Percentiles rank a stretch among this genome's conserved stretches.
Evolutionary conservation across 1,284 basidiomycete genomes (phyloP).

Genomic region (Meripilus lineatus): DNA sequence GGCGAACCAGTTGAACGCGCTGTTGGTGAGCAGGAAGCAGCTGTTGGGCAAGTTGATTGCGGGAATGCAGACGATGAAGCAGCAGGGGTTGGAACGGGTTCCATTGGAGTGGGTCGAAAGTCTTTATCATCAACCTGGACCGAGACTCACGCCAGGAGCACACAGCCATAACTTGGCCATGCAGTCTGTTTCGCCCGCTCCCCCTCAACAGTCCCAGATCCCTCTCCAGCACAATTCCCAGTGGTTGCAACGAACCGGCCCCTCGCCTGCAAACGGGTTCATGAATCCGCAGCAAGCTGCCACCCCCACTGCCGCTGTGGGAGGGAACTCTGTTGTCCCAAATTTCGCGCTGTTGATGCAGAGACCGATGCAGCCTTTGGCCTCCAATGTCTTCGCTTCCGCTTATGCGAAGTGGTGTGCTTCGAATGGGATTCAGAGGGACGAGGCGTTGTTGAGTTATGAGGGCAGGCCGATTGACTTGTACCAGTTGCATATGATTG

Average conservation of each 20-base stretch:
- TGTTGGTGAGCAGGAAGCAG: background rate
- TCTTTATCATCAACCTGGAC: no score
- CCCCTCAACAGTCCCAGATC: no score
- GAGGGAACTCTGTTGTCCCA: conserved; percentile 17
- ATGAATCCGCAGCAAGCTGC: conserved; percentile 1
- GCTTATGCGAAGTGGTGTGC: background rate
- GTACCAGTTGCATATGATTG: conserved; percentile 48
- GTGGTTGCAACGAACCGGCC: no score
- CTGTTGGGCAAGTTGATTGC: background rate
- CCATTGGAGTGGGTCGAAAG: no score
- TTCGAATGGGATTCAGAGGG: conserved; percentile 28
- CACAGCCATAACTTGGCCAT: no score
- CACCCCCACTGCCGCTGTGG: conserved; percentile 6
- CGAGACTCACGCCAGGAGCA: no score
- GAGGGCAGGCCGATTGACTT: conserved; percentile 54
- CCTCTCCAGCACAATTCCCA: no score
- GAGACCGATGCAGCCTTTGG: conserved; percentile 16
- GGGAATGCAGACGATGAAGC: background rate
- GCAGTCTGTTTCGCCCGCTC: no score
- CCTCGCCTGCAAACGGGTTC: conserved; percentile 1
- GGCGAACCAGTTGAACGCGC: background rate
- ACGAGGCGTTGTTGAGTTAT: conserved; percentile 36
- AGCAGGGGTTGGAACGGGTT: background rate
- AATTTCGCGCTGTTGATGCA: conserved; percentile 17
- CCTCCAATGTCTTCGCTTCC: conserved; percentile 4